Evolutionary conservation across 352 stramenopile genomes (phyloP).

Genomic region (Phytophthora boehmeriae): DNA sequence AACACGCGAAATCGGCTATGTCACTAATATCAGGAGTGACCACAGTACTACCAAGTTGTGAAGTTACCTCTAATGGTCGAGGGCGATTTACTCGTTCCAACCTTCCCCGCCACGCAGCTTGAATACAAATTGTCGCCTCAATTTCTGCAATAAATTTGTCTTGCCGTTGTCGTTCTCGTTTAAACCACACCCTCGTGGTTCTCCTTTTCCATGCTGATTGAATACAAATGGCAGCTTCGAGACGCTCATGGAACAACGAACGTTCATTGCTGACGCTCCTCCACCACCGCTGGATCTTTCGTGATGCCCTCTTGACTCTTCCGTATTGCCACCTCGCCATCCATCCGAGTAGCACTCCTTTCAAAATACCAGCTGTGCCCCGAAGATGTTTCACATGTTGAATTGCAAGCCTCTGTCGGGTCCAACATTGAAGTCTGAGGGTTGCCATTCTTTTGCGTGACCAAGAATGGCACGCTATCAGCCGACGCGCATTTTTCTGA

Average conservation of each 20-base stretch:
- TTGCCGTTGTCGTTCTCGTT: conserved; percentile 22
- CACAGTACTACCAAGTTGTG: conserved; percentile 9
- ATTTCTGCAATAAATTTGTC: conserved; percentile 31
- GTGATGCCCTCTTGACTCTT: neutral
- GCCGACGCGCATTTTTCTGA: conserved; percentile 53
- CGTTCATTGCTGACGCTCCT: conserved; percentile 17
- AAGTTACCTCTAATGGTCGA: neutral
- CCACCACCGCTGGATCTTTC: conserved; percentile 61
- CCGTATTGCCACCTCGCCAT: conserved; percentile 28
- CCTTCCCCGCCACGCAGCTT: conserved; percentile 46
- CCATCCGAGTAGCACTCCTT: conserved; percentile 24
- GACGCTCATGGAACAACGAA: conserved; percentile 23
- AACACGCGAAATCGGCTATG: too few relatives aligned
- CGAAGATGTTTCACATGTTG: conserved; percentile 8
- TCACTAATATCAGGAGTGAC: conserved; percentile 5
- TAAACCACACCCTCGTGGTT: conserved; percentile 18
- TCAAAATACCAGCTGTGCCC: conserved; percentile 12
- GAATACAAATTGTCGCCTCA: conserved; percentile 52
- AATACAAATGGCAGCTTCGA: conserved; percentile 54
- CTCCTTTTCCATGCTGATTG: conserved; percentile 48
- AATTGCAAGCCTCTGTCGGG: conserved; percentile 28
- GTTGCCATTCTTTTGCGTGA: conserved; percentile 14
- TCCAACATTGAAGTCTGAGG: conserved; percentile 47
- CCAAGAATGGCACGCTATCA: conserved; percentile 18
- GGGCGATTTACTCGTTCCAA: conserved; percentile 6